Evolutionary conservation across 1,284 basidiomycete genomes (phyloP).

Genomic region (Xerocomus alliaceus): DNA sequence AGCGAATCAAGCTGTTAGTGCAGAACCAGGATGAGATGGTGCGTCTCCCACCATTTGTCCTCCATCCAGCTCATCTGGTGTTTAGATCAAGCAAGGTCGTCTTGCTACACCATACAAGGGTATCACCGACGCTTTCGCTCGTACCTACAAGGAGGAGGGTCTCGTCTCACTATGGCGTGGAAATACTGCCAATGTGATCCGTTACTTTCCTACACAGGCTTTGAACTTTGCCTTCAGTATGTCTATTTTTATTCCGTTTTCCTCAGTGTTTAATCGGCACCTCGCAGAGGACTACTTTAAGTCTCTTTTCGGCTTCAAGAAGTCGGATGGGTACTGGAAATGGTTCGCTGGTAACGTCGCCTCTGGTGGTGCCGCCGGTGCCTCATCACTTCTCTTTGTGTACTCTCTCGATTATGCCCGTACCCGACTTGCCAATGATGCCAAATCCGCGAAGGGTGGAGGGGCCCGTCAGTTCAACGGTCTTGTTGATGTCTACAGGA

Average conservation of each 20-base stretch:
- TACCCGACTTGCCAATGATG: slow-evolving; percentile 97
- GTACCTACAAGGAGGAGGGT: slow-evolving; percentile 92
- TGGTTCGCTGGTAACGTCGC: slow-evolving; percentile 94
- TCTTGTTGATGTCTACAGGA: slow-evolving; percentile 91
- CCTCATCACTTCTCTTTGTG: slow-evolving; percentile 94
- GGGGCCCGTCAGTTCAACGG: slow-evolving; percentile 95
- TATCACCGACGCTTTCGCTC: slow-evolving; percentile 84
- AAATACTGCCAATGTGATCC: slow-evolving; percentile 97
- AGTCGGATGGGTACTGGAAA: slow-evolving; percentile 86
- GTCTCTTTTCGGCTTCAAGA: slow-evolving; percentile 91
- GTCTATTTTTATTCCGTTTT: slow-evolving; percentile 28
- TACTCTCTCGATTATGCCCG: slow-evolving; percentile 98
- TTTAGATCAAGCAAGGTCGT: slow-evolving; percentile 94
- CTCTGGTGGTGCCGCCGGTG: slow-evolving; percentile 97
- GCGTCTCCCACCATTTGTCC: slow-evolving; percentile 21
- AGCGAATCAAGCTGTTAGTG: slow-evolving; percentile 98
- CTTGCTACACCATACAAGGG: slow-evolving; percentile 93
- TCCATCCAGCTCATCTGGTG: slow-evolving; percentile 25
- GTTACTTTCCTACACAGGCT: slow-evolving; percentile 97
- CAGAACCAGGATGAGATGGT: slow-evolving; percentile 98
- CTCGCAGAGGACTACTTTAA: slow-evolving; percentile 93
- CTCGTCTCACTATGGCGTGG: slow-evolving; percentile 91
- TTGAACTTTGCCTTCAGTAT: slow-evolving; percentile 94
- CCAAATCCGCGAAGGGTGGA: slow-evolving; percentile 91
- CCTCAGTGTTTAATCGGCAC: background rate